Base-by-base conservation (phyloP, 345 rosid genomes). In the Eucalyptus curtisii region DNA sequence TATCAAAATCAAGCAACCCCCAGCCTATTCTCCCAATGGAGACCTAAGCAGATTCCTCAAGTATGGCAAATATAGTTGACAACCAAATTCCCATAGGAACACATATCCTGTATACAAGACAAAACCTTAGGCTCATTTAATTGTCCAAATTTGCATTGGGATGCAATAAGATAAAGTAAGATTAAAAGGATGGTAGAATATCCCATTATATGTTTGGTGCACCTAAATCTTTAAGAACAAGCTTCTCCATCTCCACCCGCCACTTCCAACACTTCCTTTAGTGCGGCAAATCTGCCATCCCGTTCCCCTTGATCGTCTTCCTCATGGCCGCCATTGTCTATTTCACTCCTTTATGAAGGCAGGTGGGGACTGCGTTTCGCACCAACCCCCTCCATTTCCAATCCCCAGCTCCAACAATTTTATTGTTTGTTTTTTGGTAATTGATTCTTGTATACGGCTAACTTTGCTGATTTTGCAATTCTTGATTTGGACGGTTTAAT, bases 161-260 rank as follows among this genome's bases (percentile, higher is more conserved):
- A 59, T 25, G 14, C 14, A 0, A 59, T 10, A 3, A 0, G 2
- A 25, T 59, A 11, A 59, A 59, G n/a, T 59, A 25, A 5, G 14
- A 25, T 59, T 25, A 59, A 59, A 59, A 59, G 2, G 14, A 59
- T 27, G 0, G 8, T 11, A 25, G 2, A 59, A 27, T 59, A 10
- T 27, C 15, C 5, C 31, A 59, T 25, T 12, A 5, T 25, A 59
- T 59, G 15, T 59, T 25, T 59, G 31, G 31, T 11, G n/a, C 66
- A 59, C 14, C 4, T 27, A 27, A 59, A 10, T 25, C n/a, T 59
- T 11, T 59, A 11, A 59, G 12, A 25, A 59, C 53, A 50, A 50
- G 20, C 7, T 50, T 7, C 20, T 50, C 53, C 19, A 7, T 7
- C 53, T 50, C 53, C 53, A 50, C 20, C 20, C 1, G 8, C 49